Evolutionary conservation across 768 basidiomycete species (phyloP), one percentile per base, ranked within the genome.

Genomic region (Plicaturopsis crispa): DNA sequence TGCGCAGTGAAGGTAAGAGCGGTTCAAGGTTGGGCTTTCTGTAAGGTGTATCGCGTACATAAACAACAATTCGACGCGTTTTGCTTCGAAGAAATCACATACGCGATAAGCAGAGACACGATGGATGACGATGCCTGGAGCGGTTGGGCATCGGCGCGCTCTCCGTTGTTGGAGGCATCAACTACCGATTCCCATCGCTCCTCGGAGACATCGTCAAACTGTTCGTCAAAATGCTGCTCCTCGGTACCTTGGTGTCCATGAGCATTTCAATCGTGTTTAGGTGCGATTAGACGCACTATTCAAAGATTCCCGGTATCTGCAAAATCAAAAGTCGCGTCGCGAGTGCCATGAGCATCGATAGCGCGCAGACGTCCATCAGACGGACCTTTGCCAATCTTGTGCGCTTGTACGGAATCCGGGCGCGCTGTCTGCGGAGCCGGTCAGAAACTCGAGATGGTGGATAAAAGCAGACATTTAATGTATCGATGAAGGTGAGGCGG

Each of bases 1-100:
- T 39, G 5, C 52, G 50, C 17, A 71, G 39, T 19, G 52, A 42
- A 16, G 38, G 41, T 24, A 57, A 24, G 7, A 56, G 18, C 11
- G 50, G 46, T 36, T 54, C 54, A 16, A 55, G 33, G 26, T 55
- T 45, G 6, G 50, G 52, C 33, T 50, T 56, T 39, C 60, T 62
- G 45, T 10, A 34, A 10, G 10, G 33, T 34, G 18, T 13, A 10
- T 34, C 18, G 8, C 12, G 18, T 34, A 10, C 12, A 17, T 34
- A 8, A 10, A 10, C 19, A 34, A 34, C 10, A 8, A 13, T 14
- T 8, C 10, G 26, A 28, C n/a, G n/a, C n/a, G n/a, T 28, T 28
- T 28, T 28, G 8, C 14, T 28, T 8, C 14, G 26, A 28, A 14
- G 26, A 8, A 28, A 8, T 8, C 14, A 28, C 26, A 8, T 14